A percentile compares a stretch with the other conserved stretches of the same genome.
Evolutionary conservation across 2,329 filamentous ascomycete species (phyloP).

Genomic region (Fusarium sp.): DNA sequence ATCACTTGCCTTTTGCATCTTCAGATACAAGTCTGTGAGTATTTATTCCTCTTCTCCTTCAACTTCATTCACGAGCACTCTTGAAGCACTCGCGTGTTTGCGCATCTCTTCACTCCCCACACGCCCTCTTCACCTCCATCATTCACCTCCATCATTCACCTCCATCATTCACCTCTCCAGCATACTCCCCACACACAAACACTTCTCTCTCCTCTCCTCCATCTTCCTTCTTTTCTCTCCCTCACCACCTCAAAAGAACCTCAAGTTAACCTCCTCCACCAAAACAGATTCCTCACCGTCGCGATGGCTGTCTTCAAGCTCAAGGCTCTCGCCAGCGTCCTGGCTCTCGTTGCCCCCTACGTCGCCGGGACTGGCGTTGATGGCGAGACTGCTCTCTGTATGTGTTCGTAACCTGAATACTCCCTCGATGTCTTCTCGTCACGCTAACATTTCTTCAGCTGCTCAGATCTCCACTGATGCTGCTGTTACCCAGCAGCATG

Average conservation of each 20-base stretch:
- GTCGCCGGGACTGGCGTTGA: conserved; percentile 33
- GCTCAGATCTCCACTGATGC: conserved; percentile 49
- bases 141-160: conserved; percentile 1
- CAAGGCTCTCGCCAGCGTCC: conserved; percentile 42
- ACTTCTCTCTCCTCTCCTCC: background rate
- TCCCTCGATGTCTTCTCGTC: background rate
- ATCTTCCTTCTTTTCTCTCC: background rate
- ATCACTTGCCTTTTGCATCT: conserved; percentile 13
- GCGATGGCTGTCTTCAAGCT: conserved; percentile 52
- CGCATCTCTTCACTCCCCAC: background rate
- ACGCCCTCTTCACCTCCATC: background rate
- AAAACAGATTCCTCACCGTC: conserved; percentile 32
- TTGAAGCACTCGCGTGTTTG: background rate
- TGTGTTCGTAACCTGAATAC: conserved; percentile 3
- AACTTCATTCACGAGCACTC: background rate
- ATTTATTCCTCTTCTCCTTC: background rate
- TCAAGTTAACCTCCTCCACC: conserved; percentile 3
- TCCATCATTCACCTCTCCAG: background rate
- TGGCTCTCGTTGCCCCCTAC: conserved; percentile 46
- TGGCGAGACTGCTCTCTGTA: conserved; percentile 42
- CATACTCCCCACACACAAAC: background rate
- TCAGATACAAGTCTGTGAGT: conserved; percentile 36
- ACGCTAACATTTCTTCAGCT: conserved; percentile 44
- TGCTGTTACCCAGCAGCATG: conserved; percentile 52
- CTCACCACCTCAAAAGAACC: background rate